Percentiles rank a stretch among this genome's conserved stretches.
Evolutionary conservation across 192 early-diverging fungal species (phyloP).

Genomic region (Helicostylum pulchrum): DNA sequence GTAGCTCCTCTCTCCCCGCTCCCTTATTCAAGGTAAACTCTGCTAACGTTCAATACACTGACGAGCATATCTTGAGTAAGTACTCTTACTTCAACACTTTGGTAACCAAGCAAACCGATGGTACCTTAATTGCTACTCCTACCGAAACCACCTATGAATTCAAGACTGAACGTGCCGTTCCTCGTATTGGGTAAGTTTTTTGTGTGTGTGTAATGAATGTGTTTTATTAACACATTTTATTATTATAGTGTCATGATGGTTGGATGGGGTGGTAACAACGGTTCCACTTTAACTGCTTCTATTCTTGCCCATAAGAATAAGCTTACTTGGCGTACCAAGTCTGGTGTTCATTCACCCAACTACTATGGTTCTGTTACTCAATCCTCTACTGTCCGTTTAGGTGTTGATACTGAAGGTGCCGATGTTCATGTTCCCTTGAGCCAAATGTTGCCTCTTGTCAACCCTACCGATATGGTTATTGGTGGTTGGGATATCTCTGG

Average conservation of each 20-base stretch:
- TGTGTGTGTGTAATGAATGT: not conserved
- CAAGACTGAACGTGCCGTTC: slow-evolving; percentile 79
- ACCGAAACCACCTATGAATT: slow-evolving; percentile 88
- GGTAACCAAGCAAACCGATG: slow-evolving; percentile 67
- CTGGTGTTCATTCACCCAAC: slow-evolving; percentile 88
- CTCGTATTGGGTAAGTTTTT: slow-evolving; percentile 70
- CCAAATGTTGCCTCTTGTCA: slow-evolving; percentile 92
- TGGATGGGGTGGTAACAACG: slow-evolving; percentile 99
- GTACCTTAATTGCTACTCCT: slow-evolving; percentile 74
- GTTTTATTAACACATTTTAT: slow-evolving; percentile 1
- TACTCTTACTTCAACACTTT: slow-evolving; percentile 90
- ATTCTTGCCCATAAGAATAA: slow-evolving; percentile 91
- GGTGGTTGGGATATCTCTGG: slow-evolving; percentile 98
- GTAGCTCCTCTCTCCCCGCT: slow-evolving; percentile 25
- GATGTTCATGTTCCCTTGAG: slow-evolving; percentile 94
- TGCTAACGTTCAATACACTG: slow-evolving; percentile 86
- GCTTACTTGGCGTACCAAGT: slow-evolving; percentile 90
- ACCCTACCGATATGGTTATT: slow-evolving; percentile 95
- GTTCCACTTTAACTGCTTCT: slow-evolving; percentile 94
- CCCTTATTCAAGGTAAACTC: slow-evolving; percentile 82
- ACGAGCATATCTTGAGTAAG: slow-evolving; percentile 72
- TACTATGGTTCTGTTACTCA: slow-evolving; percentile 97
- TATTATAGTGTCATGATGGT: slow-evolving; percentile 89
- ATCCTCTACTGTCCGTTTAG: slow-evolving; percentile 94
- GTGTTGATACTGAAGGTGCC: slow-evolving; percentile 74